Base-by-base conservation (phyloP, 192 early-diverging fungal species). In the Linnemannia exigua region DNA sequence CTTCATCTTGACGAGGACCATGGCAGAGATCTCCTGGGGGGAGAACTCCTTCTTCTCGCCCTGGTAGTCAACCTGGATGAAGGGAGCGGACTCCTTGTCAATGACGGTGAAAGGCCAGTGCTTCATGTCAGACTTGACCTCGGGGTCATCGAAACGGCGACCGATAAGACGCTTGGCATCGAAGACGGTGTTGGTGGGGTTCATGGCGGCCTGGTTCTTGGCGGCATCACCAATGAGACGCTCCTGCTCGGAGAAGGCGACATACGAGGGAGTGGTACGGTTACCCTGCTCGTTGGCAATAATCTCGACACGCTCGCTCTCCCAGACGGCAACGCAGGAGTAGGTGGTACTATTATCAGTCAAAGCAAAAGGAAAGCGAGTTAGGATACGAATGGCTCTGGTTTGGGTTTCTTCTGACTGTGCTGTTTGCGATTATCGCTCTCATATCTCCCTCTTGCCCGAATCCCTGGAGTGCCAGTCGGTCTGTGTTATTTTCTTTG, bases 1-100 rank as follows among this genome's bases (percentile, higher is more conserved):
- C 82, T 91, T 90, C 96, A 99, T 98, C 90, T 97, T 97, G 89
- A 90, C 81, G 67, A 99, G 92, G 74, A 99, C 94, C 97, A 99
- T 98, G 82, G 98, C 95, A 28, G 98, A 99, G 90, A 99, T 95
- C 90, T 98, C 95, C 91, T 96, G 94, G 67, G 95, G 94, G 76
- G 94, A 92, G 89, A 93, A 96, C 67, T 87, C 90, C 91, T 95
- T 96, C 82, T 90, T 90, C 89, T 96, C 95, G 78, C 96, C 96
- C 91, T 95, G 90, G 90, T 92, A 94, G 80, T 95, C 90, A 47
- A 96, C 96, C 91, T 96, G 94, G 74, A 96, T 90, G 91, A 91
- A 91, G 68, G 96, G 95, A 77, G 93, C 88, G 70, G 91, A 89
- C 52, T 91, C 86, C 90, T 94, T 92, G 70, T 93, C 92, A 75